phyloP scores from a whole-genome alignment of 495 filamentous ascomycete species.

The Opeltia flavorubescens region DNA sequence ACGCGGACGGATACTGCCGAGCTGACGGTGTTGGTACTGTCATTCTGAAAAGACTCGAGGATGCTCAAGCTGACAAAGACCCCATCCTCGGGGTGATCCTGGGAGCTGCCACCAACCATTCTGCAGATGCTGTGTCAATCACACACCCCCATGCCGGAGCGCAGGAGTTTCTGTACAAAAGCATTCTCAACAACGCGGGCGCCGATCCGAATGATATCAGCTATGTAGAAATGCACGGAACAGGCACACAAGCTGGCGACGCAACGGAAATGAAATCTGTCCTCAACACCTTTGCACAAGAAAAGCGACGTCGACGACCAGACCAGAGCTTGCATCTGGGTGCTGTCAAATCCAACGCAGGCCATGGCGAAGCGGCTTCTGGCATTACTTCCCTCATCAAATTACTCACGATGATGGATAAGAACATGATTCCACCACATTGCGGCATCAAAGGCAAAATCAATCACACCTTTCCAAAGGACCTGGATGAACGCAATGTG shows the following conservation, averaged over 20 bases:
- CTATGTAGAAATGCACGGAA: constrained; percentile 35
- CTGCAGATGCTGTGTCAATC: constrained; percentile 52
- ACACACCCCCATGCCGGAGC: constrained; percentile 31
- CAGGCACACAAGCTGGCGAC: constrained; percentile 27
- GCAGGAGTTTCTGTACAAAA: constrained; percentile 27
- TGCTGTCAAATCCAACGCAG: constrained; percentile 25
- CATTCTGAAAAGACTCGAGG: constrained; percentile 59
- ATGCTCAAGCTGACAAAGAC: constrained; percentile 63
- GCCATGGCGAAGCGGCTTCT: constrained; percentile 23
- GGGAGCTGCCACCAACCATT: constrained; percentile 60
- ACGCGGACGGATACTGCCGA: constrained; percentile 66
- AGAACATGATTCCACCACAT: constrained; percentile 22
- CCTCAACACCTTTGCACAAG: constrained; percentile 14
- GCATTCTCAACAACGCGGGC: constrained; percentile 27
- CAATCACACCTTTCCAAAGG: constrained; percentile 17
- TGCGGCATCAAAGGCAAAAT: constrained; percentile 30
- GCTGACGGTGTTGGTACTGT: constrained; percentile 59
- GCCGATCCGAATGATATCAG: constrained; percentile 31
- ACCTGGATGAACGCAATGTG: constrained; percentile 16
- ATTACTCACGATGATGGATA: constrained; percentile 18
- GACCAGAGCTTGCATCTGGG: constrained; percentile 27
- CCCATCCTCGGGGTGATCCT: constrained; percentile 54
- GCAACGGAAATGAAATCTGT: constrained; percentile 17
- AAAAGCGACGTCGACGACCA: not conserved
- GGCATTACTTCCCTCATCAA: constrained; percentile 21